phyloP scores from a whole-genome alignment of 2,329 filamentous ascomycete species.

The Colletotrichum godetiae region DNA sequence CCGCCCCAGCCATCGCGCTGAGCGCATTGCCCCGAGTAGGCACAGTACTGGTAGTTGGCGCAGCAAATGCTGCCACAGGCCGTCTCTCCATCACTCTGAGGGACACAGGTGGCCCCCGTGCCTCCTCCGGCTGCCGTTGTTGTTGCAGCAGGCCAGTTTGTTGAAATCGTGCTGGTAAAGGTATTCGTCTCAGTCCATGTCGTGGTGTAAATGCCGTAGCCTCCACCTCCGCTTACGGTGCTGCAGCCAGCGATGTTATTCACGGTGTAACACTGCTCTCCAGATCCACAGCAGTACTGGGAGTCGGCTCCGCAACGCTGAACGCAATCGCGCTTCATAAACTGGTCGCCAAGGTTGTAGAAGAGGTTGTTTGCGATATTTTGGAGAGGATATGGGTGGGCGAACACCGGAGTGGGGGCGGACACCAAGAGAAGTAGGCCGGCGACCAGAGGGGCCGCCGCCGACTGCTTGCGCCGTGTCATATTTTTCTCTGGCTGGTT shows the following conservation, averaged over 20 bases:
- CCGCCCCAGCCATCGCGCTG: conserved; percentile 49
- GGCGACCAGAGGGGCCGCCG: conserved; percentile 33
- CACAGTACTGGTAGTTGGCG: conserved; percentile 76
- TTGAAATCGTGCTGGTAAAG: conserved; percentile 68
- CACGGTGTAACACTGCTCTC: conserved; percentile 63
- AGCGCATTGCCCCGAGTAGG: conserved; percentile 66
- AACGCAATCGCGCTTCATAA: conserved; percentile 61
- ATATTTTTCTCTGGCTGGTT: conserved; percentile 34
- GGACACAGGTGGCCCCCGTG: conserved; percentile 59
- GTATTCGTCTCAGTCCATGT: conserved; percentile 72
- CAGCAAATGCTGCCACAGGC: conserved; percentile 79
- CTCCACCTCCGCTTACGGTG: conserved; percentile 46
- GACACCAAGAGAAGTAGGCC: conserved; percentile 52
- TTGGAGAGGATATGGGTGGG: conserved; percentile 58
- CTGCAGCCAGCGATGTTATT: conserved; percentile 63
- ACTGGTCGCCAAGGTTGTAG: conserved; percentile 61
- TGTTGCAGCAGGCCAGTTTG: conserved; percentile 56
- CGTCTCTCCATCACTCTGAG: conserved; percentile 63
- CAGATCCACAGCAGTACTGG: conserved; percentile 65
- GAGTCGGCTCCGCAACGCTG: conserved; percentile 66
- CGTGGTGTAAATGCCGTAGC: conserved; percentile 57
- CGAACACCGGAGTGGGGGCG: conserved; percentile 47
- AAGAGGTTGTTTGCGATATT: conserved; percentile 53
- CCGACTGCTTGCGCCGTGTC: conserved; percentile 20
- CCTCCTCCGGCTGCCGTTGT: conserved; percentile 45